Conservation (phyloP, 2,329 filamentous ascomycete genomes). For the Myriangium duriaei region DNA sequence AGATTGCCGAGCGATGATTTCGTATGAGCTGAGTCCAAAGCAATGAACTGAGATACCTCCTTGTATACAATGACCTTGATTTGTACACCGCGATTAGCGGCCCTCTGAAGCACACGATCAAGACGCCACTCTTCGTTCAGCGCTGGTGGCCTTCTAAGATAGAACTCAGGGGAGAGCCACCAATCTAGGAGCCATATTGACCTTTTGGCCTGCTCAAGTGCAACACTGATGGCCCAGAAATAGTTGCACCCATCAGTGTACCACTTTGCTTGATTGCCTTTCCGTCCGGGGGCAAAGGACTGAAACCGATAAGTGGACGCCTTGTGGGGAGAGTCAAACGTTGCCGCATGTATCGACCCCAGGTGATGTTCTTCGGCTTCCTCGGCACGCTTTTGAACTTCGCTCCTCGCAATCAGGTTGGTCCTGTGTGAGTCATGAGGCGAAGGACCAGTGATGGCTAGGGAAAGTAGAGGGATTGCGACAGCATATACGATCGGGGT, state of each 20-base stretch:
- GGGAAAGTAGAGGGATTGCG: no score
- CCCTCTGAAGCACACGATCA: constrained; percentile 69
- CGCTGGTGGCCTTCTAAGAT: constrained; percentile 69
- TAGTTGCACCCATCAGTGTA: constrained; percentile 79
- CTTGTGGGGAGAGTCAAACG: constrained; percentile 25
- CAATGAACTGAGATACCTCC: constrained; percentile 71
- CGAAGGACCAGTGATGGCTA: no score
- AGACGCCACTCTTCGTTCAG: constrained; percentile 73
- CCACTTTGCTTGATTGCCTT: constrained; percentile 69
- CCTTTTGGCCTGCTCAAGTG: constrained; percentile 63
- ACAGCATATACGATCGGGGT: no score
- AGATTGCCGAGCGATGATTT: constrained; percentile 63
- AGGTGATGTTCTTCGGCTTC: no score
- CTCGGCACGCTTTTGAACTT: no score
- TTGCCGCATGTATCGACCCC: no score
- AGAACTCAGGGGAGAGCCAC: constrained; percentile 85
- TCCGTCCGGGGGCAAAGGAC: constrained; percentile 60
- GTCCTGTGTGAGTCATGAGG: no score
- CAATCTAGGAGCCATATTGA: constrained; percentile 79
- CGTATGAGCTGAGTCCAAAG: constrained; percentile 61
- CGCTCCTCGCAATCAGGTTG: no score
- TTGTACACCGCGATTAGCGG: constrained; percentile 71
- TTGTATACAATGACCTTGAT: constrained; percentile 86
- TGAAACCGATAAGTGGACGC: constrained; percentile 40
- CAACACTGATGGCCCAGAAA: constrained; percentile 72